phyloP scores from a whole-genome alignment of 768 basidiomycete genomes.

The Rhizopogon roseolus region DNA sequence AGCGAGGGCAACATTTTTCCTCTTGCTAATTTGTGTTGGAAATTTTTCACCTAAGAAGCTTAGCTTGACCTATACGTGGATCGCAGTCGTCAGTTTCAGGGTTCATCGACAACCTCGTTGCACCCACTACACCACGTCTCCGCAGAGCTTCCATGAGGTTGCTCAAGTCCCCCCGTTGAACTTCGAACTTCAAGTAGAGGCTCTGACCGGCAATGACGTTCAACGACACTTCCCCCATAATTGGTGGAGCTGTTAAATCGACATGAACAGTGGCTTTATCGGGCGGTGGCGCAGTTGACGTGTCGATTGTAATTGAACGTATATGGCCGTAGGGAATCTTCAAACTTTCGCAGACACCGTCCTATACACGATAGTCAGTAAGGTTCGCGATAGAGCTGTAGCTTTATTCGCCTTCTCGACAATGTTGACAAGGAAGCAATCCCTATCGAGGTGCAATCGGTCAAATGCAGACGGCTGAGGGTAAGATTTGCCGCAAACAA shows the following conservation, averaged over 20 bases:
- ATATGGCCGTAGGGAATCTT: conserved; percentile 37
- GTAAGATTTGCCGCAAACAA: conserved; percentile 28
- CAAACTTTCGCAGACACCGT: conserved; percentile 48
- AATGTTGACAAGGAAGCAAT: conserved; percentile 48
- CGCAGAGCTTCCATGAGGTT: conserved; percentile 39
- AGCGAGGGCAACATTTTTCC: conserved; percentile 21
- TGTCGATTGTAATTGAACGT: conserved; percentile 19
- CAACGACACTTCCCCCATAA: conserved; percentile 28
- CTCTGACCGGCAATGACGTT: conserved; percentile 14
- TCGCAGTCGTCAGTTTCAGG: background rate
- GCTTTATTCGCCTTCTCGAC: conserved; percentile 5
- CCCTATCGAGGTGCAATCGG: conserved; percentile 48
- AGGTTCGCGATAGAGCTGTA: conserved; percentile 1
- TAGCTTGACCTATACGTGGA: conserved; percentile 20
- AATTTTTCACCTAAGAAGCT: conserved; percentile 18
- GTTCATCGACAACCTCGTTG: background rate
- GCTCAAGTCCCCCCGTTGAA: conserved; percentile 28
- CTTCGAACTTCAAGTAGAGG: conserved; percentile 31
- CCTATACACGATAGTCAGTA: conserved; percentile 23
- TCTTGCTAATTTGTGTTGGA: conserved; percentile 8
- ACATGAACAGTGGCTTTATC: conserved; percentile 24
- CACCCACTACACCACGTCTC: conserved; percentile 43
- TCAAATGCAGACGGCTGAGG: conserved; percentile 35
- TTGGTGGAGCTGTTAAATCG: conserved; percentile 32
- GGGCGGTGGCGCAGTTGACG: conserved; percentile 14